Conservation (phyloP, 2,329 filamentous ascomycete genomes). For the Penicillium sp. region DNA sequence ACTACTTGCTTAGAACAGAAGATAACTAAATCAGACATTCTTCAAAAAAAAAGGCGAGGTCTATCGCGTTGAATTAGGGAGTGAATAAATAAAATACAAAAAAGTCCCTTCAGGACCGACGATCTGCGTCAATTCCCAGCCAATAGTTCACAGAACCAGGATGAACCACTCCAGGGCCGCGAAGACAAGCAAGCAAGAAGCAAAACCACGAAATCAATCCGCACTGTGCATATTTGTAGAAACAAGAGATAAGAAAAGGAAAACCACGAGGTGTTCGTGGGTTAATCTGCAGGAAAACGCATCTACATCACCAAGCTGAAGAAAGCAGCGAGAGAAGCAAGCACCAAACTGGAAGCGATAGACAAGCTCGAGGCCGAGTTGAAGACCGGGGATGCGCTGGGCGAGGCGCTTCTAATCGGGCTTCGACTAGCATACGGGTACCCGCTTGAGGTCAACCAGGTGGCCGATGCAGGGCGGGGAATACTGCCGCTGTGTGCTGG, state of each 20-base stretch:
- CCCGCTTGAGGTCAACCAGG: conserved; percentile 9
- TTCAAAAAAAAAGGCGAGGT: conserved; percentile 11
- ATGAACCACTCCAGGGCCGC: not conserved
- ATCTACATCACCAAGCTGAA: conserved; percentile 14
- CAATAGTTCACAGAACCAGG: not conserved
- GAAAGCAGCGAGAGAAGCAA: conserved; percentile 15
- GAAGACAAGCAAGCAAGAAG: not conserved
- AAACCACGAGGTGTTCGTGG: not conserved
- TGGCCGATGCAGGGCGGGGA: conserved; percentile 22
- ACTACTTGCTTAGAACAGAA: not conserved
- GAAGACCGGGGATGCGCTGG: conserved; percentile 14
- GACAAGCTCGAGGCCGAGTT: conserved; percentile 17
- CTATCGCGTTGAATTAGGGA: conserved; percentile 16
- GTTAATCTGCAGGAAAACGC: not conserved
- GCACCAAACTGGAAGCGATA: conserved; percentile 12
- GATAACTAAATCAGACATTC: no score
- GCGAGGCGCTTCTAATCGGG: not conserved
- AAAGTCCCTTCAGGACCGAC: not conserved
- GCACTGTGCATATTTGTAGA: conserved; percentile 7
- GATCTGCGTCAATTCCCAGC: conserved; percentile 6
- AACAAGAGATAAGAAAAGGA: not conserved
- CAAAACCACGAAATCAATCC: not conserved
- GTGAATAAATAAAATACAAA: conserved; percentile 17
- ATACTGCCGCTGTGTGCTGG: conserved; percentile 20
- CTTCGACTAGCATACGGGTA: conserved; percentile 5